These are phyloP conservation scores for Globisporangium orthogonon DNA, from an alignment of 352 stramenopile species.

Conservation along the genomic window DNA sequence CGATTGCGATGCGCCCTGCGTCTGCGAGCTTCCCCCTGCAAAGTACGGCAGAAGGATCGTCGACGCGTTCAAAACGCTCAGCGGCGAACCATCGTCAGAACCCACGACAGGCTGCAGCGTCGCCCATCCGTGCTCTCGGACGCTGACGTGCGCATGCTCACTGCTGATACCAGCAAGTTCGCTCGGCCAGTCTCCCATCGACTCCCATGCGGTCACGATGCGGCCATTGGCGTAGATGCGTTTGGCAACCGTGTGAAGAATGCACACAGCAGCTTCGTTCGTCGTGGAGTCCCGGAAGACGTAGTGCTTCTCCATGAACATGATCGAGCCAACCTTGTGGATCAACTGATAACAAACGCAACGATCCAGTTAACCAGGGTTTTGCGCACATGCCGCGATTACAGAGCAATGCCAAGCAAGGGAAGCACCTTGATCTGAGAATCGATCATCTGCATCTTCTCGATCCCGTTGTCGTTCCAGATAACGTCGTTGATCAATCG, in stretches of 20 bases:
- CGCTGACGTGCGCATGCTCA: neutral
- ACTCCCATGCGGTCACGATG: conserved; percentile 7
- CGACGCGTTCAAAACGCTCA: conserved; percentile 1
- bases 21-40: neutral
- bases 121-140: conserved; percentile 7
- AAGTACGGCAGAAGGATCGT: conserved; percentile 1
- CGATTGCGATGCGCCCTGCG: neutral
- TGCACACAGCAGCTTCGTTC: neutral
- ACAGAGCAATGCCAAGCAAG: too few relatives aligned
- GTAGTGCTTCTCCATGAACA: conserved; percentile 7
- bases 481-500: neutral
- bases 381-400: too few relatives aligned
- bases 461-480: neutral
- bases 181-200: conserved; percentile 7
- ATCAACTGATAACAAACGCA: too few relatives aligned
- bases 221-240: neutral
- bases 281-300: neutral
- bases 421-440: neutral
- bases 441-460: neutral
- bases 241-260: neutral
- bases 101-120: neutral
- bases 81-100: neutral
- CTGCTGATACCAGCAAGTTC: too few relatives aligned
- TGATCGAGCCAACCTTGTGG: neutral
- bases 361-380: too few relatives aligned